Evolutionary conservation across 306 rosid species (phyloP), one percentile per base, ranked within the genome.

Genomic region (Datisca glomerata): DNA sequence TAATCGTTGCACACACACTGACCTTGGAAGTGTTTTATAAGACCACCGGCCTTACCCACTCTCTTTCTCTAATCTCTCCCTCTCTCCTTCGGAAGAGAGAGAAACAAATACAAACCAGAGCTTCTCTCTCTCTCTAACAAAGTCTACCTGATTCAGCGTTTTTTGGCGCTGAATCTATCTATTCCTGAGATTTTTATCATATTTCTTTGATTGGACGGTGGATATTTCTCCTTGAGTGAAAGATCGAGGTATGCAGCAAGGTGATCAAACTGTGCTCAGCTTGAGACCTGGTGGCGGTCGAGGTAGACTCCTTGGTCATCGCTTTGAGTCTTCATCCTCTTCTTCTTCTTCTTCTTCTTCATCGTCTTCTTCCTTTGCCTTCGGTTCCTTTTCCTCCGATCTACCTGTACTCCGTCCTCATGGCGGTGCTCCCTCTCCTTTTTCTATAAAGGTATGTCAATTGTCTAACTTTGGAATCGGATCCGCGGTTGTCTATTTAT

Each of bases 211-310:
- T 60, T 60, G 25, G 39, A 53, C 80, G 76, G 62, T 67, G 43
- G 47, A 56, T 57, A 53, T 67, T 56, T 56, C 42, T 27, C 53
- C 45, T 7, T 33, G 53, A 51, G 66, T 55, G 60, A 40, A 41
- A 76, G 73, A 74, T 80, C 65, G 78, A 83, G 97, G 79, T 78
- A 91, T 91, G 98, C 98, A 84, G 93, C 92, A 84, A 64, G 75
- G 31, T 40, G 59, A 53, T 27, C 59, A 41, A 15, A 41, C 48
- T 13, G 72, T 59, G 41, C 51, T 79, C n/a, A 79, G 87, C 73
- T 91, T 91, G 86, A 91, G 98, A 75, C 98, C 98, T 75, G 98
- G 98, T 56, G 98, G 98, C 63, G 96, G 98, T 56, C 86, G 94
- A 21, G 69, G 78, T 18, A 63, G 96, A 64, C 71, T 70, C 54